Conservation (phyloP, 1,284 basidiomycete species). For the Cutaneotrichosporon curvatum region DNA sequence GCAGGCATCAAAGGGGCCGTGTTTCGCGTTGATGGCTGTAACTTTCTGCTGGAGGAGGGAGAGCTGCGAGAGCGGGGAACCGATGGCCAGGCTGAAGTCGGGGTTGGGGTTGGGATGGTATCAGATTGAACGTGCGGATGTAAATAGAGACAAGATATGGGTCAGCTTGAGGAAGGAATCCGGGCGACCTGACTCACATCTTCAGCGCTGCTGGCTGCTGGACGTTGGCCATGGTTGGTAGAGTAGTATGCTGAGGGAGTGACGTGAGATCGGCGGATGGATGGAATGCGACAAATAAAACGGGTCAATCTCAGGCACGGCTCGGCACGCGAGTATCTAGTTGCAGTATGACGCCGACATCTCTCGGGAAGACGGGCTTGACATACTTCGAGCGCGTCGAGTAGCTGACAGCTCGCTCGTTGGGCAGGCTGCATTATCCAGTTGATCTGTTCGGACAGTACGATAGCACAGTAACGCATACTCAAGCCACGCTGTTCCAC, state of each 20-base stretch:
- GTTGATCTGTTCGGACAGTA: too few species aligned
- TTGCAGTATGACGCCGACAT: too few species aligned
- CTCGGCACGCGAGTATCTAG: too few species aligned
- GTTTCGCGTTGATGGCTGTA: slow-evolving; percentile 77
- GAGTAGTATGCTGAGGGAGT: not conserved
- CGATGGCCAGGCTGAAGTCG: slow-evolving; percentile 66
- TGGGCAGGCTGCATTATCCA: too few species aligned
- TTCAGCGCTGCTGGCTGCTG: slow-evolving; percentile 10
- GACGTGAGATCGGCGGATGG: not conserved
- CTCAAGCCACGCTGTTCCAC: too few species aligned
- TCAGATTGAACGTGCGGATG: too few species aligned
- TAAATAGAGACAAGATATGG: too few species aligned
- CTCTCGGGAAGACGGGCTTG: too few species aligned
- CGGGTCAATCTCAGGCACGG: not conserved
- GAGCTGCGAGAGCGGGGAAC: slow-evolving; percentile 73
- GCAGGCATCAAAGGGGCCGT: slow-evolving; percentile 86
- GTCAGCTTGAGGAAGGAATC: not conserved
- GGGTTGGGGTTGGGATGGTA: too few species aligned
- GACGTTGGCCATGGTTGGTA: slow-evolving; percentile 1
- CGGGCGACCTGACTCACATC: slow-evolving; percentile 4
- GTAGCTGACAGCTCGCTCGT: too few species aligned
- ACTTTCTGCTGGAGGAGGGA: slow-evolving; percentile 70
- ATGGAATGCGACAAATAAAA: not conserved
- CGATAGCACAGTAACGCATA: too few species aligned
- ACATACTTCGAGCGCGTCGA: too few species aligned